phyloP scores from a whole-genome alignment of 495 filamentous ascomycete genomes.

The Neurospora hispaniola region DNA sequence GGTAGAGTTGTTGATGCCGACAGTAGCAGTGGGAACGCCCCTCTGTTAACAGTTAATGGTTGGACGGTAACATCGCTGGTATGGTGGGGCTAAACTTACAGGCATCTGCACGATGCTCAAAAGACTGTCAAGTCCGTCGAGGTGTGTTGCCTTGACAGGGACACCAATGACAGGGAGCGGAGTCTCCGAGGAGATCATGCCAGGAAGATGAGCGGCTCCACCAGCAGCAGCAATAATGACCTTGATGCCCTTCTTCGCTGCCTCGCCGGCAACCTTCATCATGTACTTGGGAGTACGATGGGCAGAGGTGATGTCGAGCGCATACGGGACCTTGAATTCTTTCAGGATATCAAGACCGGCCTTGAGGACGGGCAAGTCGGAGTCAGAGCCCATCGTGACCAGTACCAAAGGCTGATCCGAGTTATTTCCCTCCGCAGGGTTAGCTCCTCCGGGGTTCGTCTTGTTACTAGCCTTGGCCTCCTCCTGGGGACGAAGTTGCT shows the following conservation, averaged over 20 bases:
- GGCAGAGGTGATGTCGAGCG: constrained; percentile 80
- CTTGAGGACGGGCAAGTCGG: constrained; percentile 70
- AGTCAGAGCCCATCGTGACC: constrained; percentile 93
- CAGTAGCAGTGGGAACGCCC: constrained; percentile 77
- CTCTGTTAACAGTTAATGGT: constrained; percentile 16
- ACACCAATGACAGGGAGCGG: constrained; percentile 89
- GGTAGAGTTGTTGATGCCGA: constrained; percentile 86
- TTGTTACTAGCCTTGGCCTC: not conserved
- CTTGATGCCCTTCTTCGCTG: constrained; percentile 60
- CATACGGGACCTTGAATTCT: constrained; percentile 64
- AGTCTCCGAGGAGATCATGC: constrained; percentile 81
- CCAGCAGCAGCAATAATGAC: constrained; percentile 94
- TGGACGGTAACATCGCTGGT: not conserved
- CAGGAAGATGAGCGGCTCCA: constrained; percentile 83
- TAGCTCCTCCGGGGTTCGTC: constrained; percentile 1
- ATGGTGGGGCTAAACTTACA: constrained; percentile 13
- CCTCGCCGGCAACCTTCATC: constrained; percentile 60
- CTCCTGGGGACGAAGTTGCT: constrained; percentile 17
- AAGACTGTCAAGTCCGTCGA: constrained; percentile 85
- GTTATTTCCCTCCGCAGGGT: not conserved
- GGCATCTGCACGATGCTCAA: constrained; percentile 94
- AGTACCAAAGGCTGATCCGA: constrained; percentile 49
- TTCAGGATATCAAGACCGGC: constrained; percentile 67
- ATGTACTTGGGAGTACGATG: constrained; percentile 84
- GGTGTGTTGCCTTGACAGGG: constrained; percentile 73